Base-by-base conservation (phyloP, 345 rosid genomes). In the Camelina sativa region DNA sequence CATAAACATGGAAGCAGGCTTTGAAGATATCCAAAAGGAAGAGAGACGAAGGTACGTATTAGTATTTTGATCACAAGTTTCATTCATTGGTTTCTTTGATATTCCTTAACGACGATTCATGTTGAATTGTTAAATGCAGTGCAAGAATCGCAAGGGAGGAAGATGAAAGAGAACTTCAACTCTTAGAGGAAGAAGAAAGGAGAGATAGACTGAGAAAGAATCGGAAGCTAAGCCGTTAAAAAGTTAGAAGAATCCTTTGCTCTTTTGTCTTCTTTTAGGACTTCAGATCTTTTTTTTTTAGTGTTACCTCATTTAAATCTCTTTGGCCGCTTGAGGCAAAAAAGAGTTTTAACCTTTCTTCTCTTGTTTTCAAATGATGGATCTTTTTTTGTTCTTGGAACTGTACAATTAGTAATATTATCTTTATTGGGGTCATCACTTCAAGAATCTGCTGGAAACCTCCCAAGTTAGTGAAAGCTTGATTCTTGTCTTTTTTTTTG, bases 1-100 rank as follows among this genome's bases (percentile, higher is more conserved):
- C 61, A 69, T 86, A 63, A 82, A 86, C 83, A 95, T 92, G 99
- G 99, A 92, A 81, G 96, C 97, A 35, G 83, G 82, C 66, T 95
- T 79, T 46, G 97, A 86, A 0, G 99, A 95, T 61, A 90, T 92
- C 41, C 58, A 79, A 88, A 64, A 20, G 76, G 98, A 95, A 76
- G 99, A 95, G 79, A 81, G 54, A 65, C 52, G 84, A 75, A 95
- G 99, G 99, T 95, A 71, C 43, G 88, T 72, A 89, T 69, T 1
- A 17, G 17, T 11, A 40, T 19, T n/a, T 17, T 22, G 37, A 8
- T 37, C 20, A 59, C 1, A 32, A 50, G 69, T 20, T 12, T 22
- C n/a, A 16, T 9, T 53, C 5, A 9, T 15, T 23, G 13, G 37
- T 63, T 55, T 69, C 11, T 16, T 55, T 0, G 47, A 19, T 16